Conservation (phyloP, 2,329 filamentous ascomycete species). For the Amylocarpus encephaloides region DNA sequence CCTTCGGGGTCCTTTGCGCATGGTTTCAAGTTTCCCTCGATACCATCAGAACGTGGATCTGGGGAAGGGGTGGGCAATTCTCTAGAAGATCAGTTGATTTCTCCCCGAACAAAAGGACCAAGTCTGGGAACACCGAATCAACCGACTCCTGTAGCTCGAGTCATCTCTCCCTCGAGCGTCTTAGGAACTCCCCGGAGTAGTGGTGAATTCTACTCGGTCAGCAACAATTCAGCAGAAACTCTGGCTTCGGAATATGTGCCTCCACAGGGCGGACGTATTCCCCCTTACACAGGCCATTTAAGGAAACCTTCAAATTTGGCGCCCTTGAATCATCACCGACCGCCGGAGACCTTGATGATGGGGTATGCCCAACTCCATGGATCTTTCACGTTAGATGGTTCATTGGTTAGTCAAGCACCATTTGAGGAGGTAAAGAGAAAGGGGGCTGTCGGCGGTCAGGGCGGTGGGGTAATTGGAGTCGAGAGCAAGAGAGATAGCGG, state of each 20-base stretch:
- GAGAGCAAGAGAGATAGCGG: constrained; percentile 73
- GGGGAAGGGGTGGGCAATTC: constrained; percentile 6
- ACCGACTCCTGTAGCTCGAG: constrained; percentile 54
- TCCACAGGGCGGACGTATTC: constrained; percentile 39
- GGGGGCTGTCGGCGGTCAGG: constrained; percentile 80
- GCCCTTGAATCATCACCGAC: constrained; percentile 38
- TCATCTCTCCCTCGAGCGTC: constrained; percentile 72
- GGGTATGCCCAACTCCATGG: constrained; percentile 92
- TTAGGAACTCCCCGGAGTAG: constrained; percentile 82
- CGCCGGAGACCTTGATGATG: constrained; percentile 88
- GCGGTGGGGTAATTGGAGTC: constrained; percentile 77
- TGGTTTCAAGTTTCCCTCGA: constrained; percentile 51
- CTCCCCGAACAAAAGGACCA: constrained; percentile 25
- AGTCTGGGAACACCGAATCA: constrained; percentile 51
- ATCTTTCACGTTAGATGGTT: constrained; percentile 86
- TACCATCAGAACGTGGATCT: constrained; percentile 11
- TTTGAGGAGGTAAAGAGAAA: constrained; percentile 97
- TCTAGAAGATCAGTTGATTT: constrained; percentile 21
- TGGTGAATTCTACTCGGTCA: constrained; percentile 88
- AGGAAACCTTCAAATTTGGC: constrained; percentile 40
- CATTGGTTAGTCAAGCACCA: constrained; percentile 77
- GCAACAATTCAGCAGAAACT: constrained; percentile 93
- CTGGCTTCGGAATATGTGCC: constrained; percentile 80
- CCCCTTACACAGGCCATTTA: constrained; percentile 36
- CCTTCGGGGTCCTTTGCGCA: constrained; percentile 30